Percentiles rank a stretch among this genome's conserved stretches.
Evolutionary conservation across 345 rosid genomes (phyloP).

Genomic region (Cardamine resedifolia): DNA sequence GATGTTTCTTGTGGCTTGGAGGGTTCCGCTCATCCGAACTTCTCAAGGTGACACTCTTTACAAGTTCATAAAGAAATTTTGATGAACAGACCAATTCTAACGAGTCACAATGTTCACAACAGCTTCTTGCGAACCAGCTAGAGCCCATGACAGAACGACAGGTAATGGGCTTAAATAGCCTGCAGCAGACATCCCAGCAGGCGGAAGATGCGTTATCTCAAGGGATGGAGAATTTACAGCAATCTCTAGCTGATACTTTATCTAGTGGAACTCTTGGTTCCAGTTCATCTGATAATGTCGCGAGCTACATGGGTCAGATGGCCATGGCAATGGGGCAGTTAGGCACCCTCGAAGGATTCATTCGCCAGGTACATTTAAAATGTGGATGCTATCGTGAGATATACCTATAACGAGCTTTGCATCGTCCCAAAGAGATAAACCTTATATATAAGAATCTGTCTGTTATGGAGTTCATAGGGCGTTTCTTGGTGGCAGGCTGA

Average conservation of each 20-base stretch:
- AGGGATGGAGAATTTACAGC: constrained; percentile 93
- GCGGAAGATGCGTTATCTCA: constrained; percentile 93
- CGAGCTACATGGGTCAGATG: constrained; percentile 99
- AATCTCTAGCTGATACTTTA: constrained; percentile 81
- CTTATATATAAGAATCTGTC: constrained; percentile 19
- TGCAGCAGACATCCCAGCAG: constrained; percentile 91
- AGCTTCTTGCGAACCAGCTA: constrained; percentile 82
- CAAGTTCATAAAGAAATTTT: neutral
- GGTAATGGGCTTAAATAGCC: constrained; percentile 55
- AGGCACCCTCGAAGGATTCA: constrained; percentile 84
- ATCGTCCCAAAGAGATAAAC: constrained; percentile 8
- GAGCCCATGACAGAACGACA: constrained; percentile 95
- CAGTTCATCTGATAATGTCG: constrained; percentile 74
- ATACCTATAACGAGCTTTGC: neutral
- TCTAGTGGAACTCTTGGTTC: constrained; percentile 72
- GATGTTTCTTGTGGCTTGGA: constrained; percentile 95
- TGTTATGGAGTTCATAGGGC: constrained; percentile 31
- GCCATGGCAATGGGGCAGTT: constrained; percentile 99
- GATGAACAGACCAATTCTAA: constrained; percentile 14
- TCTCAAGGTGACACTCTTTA: constrained; percentile 60
- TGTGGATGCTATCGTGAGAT: constrained; percentile 18
- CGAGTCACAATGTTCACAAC: constrained; percentile 23
- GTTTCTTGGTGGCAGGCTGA: constrained; percentile 70
- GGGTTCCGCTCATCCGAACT: constrained; percentile 95
- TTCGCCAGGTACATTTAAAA: constrained; percentile 58